These are phyloP conservation scores for Elymus sibiricus DNA, from an alignment of 176 grass and related monocot genomes.

Conservation along the genomic window DNA sequence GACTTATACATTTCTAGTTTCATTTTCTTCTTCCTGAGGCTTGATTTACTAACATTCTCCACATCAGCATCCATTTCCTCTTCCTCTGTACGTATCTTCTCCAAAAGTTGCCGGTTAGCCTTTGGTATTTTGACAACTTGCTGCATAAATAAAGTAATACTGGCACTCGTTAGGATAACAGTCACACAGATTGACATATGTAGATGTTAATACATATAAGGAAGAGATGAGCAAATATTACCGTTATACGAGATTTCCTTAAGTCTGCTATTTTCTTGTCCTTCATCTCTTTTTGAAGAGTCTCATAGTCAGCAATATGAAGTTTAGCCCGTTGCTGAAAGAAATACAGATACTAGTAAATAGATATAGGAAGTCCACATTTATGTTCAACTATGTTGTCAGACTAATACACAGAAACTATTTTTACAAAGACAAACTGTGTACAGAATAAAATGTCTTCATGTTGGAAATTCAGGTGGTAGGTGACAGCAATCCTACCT, in stretches of 20 bases:
- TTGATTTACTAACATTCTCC: conserved; percentile 53
- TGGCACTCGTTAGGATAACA: background rate
- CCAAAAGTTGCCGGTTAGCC: conserved; percentile 67
- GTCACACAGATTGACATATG: background rate
- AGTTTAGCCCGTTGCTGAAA: conserved; percentile 55
- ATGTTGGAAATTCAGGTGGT: conserved; percentile 9
- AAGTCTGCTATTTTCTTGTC: conserved; percentile 62
- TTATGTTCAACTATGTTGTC: background rate
- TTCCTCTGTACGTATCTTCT: conserved; percentile 40
- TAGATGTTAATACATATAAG: background rate
- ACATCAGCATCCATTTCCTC: conserved; percentile 51
- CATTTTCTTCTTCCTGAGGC: conserved; percentile 55
- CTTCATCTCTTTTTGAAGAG: conserved; percentile 46
- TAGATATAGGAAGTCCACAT: background rate
- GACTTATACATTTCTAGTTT: conserved; percentile 38
- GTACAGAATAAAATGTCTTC: background rate
- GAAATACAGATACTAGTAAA: conserved; percentile 32
- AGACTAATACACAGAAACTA: background rate
- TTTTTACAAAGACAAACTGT: conserved; percentile 1
- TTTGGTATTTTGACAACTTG: conserved; percentile 64
- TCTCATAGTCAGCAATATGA: conserved; percentile 55
- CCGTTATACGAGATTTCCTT: conserved; percentile 71
- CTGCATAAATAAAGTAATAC: conserved; percentile 35
- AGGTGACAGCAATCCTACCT: background rate
- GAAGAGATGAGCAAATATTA: conserved; percentile 34